A percentile compares a stretch with the other conserved stretches of the same genome.
Evolutionary conservation across 179 eudicot species (phyloP).

Genomic region (Spergularia azorica): DNA sequence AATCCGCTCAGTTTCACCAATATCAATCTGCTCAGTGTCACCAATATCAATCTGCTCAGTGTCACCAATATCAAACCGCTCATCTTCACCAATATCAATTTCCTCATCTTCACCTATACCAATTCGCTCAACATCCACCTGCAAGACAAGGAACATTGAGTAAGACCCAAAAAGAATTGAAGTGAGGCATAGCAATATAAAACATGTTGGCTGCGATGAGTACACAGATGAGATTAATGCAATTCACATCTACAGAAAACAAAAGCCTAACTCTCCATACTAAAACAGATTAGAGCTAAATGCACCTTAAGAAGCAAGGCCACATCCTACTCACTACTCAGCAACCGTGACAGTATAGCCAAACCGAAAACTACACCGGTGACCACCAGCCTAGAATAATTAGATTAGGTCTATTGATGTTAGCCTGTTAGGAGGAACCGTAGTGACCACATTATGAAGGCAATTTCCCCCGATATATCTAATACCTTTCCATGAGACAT

Average conservation of each 20-base stretch:
- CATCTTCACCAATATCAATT: background rate
- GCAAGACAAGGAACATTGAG: slow-evolving; percentile 19
- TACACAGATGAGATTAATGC: background rate
- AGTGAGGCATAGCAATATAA: background rate
- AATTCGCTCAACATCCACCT: slow-evolving; percentile 85
- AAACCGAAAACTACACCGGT: background rate
- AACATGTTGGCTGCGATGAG: background rate
- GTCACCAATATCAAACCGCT: background rate
- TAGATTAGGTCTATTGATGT: background rate
- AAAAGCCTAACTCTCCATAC: background rate
- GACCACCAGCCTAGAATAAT: background rate
- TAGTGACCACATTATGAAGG: background rate
- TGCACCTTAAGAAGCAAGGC: background rate
- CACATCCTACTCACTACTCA: background rate
- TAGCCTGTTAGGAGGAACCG: background rate
- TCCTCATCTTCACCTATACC: slow-evolving; percentile 36
- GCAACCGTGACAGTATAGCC: background rate
- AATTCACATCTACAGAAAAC: background rate
- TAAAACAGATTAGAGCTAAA: background rate
- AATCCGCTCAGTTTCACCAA: background rate
- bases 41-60: slow-evolving; percentile 5
- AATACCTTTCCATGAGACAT: background rate
- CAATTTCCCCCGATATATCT: background rate
- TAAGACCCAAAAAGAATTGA: background rate
- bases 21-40: background rate